Evolutionary conservation across 202 grass and related monocot species (phyloP), one percentile per base, ranked within the genome.

Genomic region (Saccharum hybrid): DNA sequence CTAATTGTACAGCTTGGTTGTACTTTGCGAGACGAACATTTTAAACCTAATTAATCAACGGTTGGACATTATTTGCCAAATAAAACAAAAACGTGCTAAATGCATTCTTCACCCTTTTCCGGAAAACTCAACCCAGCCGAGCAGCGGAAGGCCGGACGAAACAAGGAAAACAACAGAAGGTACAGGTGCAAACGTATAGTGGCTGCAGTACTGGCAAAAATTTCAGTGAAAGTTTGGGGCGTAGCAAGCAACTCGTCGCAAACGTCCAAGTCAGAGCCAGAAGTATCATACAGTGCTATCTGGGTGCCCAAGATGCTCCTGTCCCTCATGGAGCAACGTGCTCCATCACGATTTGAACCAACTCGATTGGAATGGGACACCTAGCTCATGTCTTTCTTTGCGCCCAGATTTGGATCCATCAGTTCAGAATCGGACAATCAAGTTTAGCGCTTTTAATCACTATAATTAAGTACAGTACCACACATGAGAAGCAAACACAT

Each of bases 101-200:
- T 26, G 1, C 26, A 26, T 26, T 26, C 1, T 26, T 26, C 26
- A 26, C 26, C 26, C 26, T 26, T 26, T 26, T 0, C 26, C 0
- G 26, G 0, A 1, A 26, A 26, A 26, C 26, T 26, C 0, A 26
- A 26, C 26, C 0, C 26, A 26, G 26, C 26, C 26, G 26, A 81
- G 70, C 63, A 15, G 15, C 8, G 14, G 2, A 34, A 52, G 45
- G 7, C 76, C 12, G 45, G 71, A 81, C 54, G 76, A 89, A 76
- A 75, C 12, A 85, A 7, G 78, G 87, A 40, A 85, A 71, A 85
- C 63, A 89, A 85, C 66, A 81, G 13, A 76, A 45, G n/a, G 82
- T 77, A 76, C 82, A 59, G 59, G 23, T 65, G 82, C 69, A 46
- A 12, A 28, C 26, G 3, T 34, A 81, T 68, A 52, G 43, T 72